Evolutionary conservation across 2,329 filamentous ascomycete genomes (phyloP).

Genomic region (Pseudogymnoascus sp.): DNA sequence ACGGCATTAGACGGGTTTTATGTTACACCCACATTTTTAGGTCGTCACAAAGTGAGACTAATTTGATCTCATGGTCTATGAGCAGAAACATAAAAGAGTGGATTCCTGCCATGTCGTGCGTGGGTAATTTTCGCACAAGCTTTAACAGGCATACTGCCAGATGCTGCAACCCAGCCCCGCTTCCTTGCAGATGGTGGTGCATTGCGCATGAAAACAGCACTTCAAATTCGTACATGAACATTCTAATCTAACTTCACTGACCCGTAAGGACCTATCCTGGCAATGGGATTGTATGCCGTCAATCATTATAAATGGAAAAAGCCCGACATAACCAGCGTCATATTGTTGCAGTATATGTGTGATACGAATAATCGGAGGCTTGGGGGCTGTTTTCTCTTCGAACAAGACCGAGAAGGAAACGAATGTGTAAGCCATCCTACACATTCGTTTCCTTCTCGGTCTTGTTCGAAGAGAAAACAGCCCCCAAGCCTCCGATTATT

Average conservation of each 20-base stretch:
- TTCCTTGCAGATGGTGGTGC: background rate
- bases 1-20: background rate
- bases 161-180: background rate
- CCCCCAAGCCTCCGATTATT: too few species aligned
- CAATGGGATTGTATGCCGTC: background rate
- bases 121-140: background rate
- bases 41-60: background rate
- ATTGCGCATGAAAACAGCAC: background rate
- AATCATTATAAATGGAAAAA: too few species aligned
- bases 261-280: background rate
- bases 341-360: too few species aligned
- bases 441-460: too few species aligned
- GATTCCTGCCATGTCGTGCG: background rate
- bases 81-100: background rate
- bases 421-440: too few species aligned
- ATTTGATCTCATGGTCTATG: background rate
- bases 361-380: too few species aligned
- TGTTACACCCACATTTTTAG: background rate
- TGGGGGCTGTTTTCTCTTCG: too few species aligned
- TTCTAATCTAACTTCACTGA: background rate
- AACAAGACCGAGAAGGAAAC: too few species aligned
- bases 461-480: too few species aligned
- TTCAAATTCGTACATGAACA: background rate
- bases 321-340: too few species aligned
- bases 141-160: background rate